Conservation (phyloP, 2,329 filamentous ascomycete genomes). For the Talaromyces sp. region DNA sequence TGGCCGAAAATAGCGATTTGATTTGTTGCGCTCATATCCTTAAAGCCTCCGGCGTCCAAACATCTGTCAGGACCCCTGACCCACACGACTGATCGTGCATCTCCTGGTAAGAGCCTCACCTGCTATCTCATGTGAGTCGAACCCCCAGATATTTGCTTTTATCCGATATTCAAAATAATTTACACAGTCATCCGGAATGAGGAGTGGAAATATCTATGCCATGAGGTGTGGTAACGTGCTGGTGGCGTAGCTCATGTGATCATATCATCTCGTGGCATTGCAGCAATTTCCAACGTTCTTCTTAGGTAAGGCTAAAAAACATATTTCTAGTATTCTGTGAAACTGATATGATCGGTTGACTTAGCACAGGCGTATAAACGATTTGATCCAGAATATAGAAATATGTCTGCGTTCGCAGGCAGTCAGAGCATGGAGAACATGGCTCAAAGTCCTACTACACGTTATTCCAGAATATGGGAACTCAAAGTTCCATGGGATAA, state of each 20-base stretch:
- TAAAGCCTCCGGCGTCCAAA: background rate
- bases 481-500: background rate
- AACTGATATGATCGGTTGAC: slow-evolving; percentile 5
- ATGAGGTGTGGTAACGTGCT: slow-evolving; percentile 5
- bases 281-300: background rate
- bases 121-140: background rate
- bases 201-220: background rate
- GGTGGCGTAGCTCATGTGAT: slow-evolving; percentile 2
- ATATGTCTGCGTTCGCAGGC: background rate
- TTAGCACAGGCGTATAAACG: background rate
- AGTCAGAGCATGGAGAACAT: background rate
- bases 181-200: background rate
- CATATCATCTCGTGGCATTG: slow-evolving; percentile 2
- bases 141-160: background rate
- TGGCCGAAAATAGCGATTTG: background rate
- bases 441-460: background rate
- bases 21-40: background rate
- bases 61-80: background rate
- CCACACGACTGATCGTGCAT: background rate
- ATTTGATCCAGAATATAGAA: background rate
- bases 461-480: background rate
- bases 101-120: background rate
- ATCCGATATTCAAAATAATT: background rate
- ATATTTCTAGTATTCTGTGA: background rate
- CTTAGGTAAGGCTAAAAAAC: background rate